Base-by-base conservation (phyloP, 352 stramenopile genomes). In the Pythium apleroticum region DNA sequence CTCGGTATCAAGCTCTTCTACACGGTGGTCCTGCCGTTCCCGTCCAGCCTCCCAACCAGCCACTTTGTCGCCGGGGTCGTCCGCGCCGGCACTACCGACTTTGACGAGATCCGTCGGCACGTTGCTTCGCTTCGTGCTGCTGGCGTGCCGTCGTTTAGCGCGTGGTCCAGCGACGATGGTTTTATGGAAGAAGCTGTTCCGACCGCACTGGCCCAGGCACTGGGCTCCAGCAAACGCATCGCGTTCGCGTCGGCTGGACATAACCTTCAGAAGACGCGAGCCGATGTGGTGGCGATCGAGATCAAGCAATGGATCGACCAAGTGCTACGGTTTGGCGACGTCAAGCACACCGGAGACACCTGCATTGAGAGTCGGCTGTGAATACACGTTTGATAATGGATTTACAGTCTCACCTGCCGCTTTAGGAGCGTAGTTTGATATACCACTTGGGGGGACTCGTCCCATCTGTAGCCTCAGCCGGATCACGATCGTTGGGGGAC, bases 241-340 rank as follows among this genome's bases (percentile, higher is more conserved):
- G 74, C 56, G 19, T 91, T 90, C 46, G 61, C 68, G 10, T 72
- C 66, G 0, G 79, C 80, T 0, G 81, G 81, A 10, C 85, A 91
- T 76, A 91, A 91, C 66, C 73, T 93, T 28, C 85, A 93, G 63
- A 91, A 93, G 69, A 88, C 79, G 17, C 75, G 86, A 45, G 84
- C 77, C 0, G 57, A 31, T 7, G 50, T 78, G 12, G 52, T 93
- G 1, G 80, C 78, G 0, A 22, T 60, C 0, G 69, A 83, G 50
- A 66, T 91, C 48, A 48, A 66, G 1, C 9, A 45, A 1, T 93
- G 84, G 81, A 83, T 89, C 2, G 19, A 30, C 3, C 8, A 41
- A 28, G 43, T 50, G 4, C 4, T 50, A 6, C 8, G 3, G 19
- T 28, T 4, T 49, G 19, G n/a, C 7, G n/a, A 27, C 43, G 11